phyloP scores from a whole-genome alignment of 2,329 filamentous ascomycete species.

The Aureobasidium zeae region DNA sequence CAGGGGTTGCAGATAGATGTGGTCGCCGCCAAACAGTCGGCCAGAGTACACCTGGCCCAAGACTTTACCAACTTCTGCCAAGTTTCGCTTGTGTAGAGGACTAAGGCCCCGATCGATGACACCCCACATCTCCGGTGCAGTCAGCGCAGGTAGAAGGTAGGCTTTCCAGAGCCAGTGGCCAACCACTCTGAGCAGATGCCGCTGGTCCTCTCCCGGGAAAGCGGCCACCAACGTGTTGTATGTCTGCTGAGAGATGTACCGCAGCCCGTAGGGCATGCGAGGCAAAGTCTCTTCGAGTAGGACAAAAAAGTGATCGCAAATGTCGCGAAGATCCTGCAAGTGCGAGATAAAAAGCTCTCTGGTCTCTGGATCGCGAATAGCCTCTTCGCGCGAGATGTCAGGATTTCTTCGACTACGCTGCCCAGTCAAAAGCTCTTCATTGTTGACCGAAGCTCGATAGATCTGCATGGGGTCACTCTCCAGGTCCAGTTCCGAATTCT shows the following conservation, averaged over 20 bases:
- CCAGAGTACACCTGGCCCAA: slow-evolving; percentile 80
- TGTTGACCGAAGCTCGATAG: slow-evolving; percentile 89
- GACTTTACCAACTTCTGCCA: slow-evolving; percentile 85
- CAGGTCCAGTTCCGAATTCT: slow-evolving; percentile 80
- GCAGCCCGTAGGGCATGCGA: slow-evolving; percentile 85
- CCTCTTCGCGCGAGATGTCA: slow-evolving; percentile 81
- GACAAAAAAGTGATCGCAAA: slow-evolving; percentile 81
- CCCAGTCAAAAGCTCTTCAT: slow-evolving; percentile 90
- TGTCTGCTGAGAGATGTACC: slow-evolving; percentile 78
- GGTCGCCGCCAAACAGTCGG: slow-evolving; percentile 82
- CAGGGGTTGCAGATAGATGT: slow-evolving; percentile 88
- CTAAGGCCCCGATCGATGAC: slow-evolving; percentile 84
- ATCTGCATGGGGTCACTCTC: slow-evolving; percentile 98
- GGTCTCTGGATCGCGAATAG: slow-evolving; percentile 93
- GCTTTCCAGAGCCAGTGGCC: slow-evolving; percentile 90
- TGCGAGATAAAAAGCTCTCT: slow-evolving; percentile 89
- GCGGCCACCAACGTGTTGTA: slow-evolving; percentile 67
- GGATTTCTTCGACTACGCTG: slow-evolving; percentile 69
- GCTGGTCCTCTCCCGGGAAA: slow-evolving; percentile 71
- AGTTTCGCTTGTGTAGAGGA: slow-evolving; percentile 84
- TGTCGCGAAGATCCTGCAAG: slow-evolving; percentile 84
- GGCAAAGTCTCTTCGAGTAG: slow-evolving; percentile 73
- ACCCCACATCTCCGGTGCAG: slow-evolving; percentile 85
- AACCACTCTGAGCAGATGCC: slow-evolving; percentile 70
- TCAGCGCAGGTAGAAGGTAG: slow-evolving; percentile 81